phyloP scores from a whole-genome alignment of 2,329 filamentous ascomycete species.

The Epichloe baconii region DNA sequence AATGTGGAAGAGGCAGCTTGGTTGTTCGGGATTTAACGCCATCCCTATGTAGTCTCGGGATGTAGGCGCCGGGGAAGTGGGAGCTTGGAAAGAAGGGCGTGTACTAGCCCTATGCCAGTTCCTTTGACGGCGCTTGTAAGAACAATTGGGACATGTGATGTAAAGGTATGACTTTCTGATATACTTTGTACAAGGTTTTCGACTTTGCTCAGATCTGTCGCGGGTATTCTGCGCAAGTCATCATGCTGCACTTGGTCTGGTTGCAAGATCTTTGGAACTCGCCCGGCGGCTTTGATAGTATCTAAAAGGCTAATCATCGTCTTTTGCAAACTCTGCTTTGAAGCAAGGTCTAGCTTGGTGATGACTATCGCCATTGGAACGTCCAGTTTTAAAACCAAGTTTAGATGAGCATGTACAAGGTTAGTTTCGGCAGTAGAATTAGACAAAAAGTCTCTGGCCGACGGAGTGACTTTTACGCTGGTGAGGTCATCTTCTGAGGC shows the following conservation, averaged over 20 bases:
- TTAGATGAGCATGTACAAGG: constrained; percentile 65
- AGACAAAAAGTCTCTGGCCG: constrained; percentile 37
- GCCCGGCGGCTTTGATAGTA: constrained; percentile 60
- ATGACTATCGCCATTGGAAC: constrained; percentile 71
- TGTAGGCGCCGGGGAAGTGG: constrained; percentile 48
- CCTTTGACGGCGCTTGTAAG: constrained; percentile 81
- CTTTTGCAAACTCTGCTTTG: constrained; percentile 53
- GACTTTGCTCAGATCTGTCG: constrained; percentile 44
- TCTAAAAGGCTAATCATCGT: constrained; percentile 64
- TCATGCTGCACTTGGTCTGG: constrained; percentile 34
- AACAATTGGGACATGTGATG: constrained; percentile 62
- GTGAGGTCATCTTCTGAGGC: constrained; percentile 37
- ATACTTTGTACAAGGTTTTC: constrained; percentile 41
- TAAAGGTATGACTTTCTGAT: constrained; percentile 25
- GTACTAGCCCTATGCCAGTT: constrained; percentile 65
- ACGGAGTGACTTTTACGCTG: constrained; percentile 28
- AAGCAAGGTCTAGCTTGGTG: constrained; percentile 83
- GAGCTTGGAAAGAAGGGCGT: constrained; percentile 66
- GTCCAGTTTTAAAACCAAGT: constrained; percentile 69
- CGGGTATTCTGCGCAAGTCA: constrained; percentile 44
- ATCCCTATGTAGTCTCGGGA: constrained; percentile 41
- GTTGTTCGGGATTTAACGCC: constrained; percentile 44
- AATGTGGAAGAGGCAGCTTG: constrained; percentile 65
- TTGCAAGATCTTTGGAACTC: constrained; percentile 61
- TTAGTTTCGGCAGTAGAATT: constrained; percentile 47